Conservation (phyloP, 208 protist species). For the Leishmania major region DNA sequence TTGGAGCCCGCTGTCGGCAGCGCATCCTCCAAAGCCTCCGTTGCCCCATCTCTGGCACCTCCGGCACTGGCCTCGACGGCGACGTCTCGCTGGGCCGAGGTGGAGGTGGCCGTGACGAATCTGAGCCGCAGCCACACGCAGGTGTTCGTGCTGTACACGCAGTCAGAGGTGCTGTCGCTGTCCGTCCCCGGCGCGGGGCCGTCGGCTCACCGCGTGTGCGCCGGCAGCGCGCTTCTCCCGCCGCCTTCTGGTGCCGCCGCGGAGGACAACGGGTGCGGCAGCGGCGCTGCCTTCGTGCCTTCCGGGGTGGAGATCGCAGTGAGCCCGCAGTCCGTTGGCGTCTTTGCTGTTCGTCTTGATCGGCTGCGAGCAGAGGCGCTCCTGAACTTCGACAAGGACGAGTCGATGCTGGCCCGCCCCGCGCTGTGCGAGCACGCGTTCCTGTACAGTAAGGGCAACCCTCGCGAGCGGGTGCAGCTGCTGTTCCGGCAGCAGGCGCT, state of each 20-base stretch:
- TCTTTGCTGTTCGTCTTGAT: slow-evolving; percentile 75
- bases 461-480: slow-evolving; percentile 62
- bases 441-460: slow-evolving; percentile 72
- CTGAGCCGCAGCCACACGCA: slow-evolving; percentile 30
- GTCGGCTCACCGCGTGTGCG: neutral
- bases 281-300: neutral
- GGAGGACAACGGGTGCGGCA: slow-evolving; percentile 7
- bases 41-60: slow-evolving; percentile 3
- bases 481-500: slow-evolving; percentile 41
- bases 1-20: neutral
- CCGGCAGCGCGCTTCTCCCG: slow-evolving; percentile 20
- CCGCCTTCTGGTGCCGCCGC: neutral
- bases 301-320: slow-evolving; percentile 35
- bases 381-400: slow-evolving; percentile 67
- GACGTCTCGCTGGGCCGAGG: slow-evolving; percentile 23
- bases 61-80: neutral
- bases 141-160: slow-evolving; percentile 39
- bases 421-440: slow-evolving; percentile 71
- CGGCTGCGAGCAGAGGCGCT: slow-evolving; percentile 58
- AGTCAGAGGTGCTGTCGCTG: slow-evolving; percentile 42
- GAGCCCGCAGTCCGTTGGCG: slow-evolving; percentile 33
- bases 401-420: slow-evolving; percentile 33
- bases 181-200: neutral
- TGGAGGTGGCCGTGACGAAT: slow-evolving; percentile 28
- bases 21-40: slow-evolving; percentile 12